Conservation (phyloP, 805 yeast genomes). For the Lipomyces kockii region DNA sequence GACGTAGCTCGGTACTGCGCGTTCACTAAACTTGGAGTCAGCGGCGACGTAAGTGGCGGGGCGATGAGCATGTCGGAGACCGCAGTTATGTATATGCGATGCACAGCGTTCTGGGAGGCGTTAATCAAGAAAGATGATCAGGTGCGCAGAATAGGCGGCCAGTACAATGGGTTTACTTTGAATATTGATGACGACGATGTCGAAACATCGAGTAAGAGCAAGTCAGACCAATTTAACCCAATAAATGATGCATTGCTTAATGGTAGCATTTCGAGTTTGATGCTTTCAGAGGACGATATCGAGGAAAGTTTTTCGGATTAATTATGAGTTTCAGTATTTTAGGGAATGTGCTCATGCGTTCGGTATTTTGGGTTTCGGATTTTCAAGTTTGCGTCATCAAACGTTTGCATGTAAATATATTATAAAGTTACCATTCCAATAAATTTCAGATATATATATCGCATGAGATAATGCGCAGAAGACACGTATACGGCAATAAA, state of each 20-base stretch:
- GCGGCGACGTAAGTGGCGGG: background rate
- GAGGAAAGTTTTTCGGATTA: conserved; percentile 27
- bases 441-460: background rate
- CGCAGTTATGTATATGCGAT: conserved; percentile 17
- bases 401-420: background rate
- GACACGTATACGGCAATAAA: background rate
- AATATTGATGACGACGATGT: conserved; percentile 9
- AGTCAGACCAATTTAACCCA: background rate
- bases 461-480: background rate
- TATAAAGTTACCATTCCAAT: background rate
- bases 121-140: conserved; percentile 15
- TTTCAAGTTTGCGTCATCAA: background rate
- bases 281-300: conserved; percentile 39
- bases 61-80: conserved; percentile 9
- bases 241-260: background rate
- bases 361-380: background rate
- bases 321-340: background rate
- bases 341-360: background rate
- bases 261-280: background rate
- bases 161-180: conserved; percentile 1
- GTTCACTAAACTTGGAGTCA: background rate
- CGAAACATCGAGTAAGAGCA: conserved; percentile 2
- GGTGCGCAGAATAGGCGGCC: conserved; percentile 27
- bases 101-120: conserved; percentile 23
- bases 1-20: background rate